Conservation (phyloP, 75 land plant species). For the Sequoia sempervirens region DNA sequence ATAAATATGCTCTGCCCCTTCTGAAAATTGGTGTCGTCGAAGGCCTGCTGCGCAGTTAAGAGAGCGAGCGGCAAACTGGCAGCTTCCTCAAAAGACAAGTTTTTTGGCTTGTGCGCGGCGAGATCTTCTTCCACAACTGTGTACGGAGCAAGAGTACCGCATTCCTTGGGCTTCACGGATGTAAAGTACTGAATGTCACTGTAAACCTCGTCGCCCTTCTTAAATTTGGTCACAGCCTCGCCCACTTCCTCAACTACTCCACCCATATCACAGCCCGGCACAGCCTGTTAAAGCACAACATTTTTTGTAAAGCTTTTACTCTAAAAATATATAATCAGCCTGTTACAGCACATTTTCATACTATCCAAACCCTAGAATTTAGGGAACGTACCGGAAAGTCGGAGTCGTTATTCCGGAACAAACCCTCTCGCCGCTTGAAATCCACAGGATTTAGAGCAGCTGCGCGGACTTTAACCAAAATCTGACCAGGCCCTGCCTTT, state of each 20-base stretch:
- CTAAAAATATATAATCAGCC: not conserved
- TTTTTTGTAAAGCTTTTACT: not conserved
- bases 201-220: constrained; percentile 45
- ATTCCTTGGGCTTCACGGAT: constrained; percentile 22
- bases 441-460: constrained; percentile 43
- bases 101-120: constrained; percentile 30
- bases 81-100: constrained; percentile 34
- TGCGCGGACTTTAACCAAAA: constrained; percentile 33
- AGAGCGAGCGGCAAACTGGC: constrained; percentile 48
- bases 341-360: not conserved
- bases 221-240: constrained; percentile 27
- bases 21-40: constrained; percentile 19
- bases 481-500: constrained; percentile 14
- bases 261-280: constrained; percentile 26
- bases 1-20: constrained; percentile 33
- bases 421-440: constrained; percentile 27
- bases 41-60: constrained; percentile 33
- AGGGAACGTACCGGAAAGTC: constrained; percentile 27
- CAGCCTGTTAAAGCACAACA: constrained; percentile 35
- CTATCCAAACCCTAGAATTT: not conserved
- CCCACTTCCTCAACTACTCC: constrained; percentile 38
- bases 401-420: constrained; percentile 14
- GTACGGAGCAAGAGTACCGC: constrained; percentile 31
- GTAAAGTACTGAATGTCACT: constrained; percentile 24
- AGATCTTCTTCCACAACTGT: constrained; percentile 43